Base-by-base conservation (phyloP, 768 basidiomycete genomes). In the Suillus luteus region DNA sequence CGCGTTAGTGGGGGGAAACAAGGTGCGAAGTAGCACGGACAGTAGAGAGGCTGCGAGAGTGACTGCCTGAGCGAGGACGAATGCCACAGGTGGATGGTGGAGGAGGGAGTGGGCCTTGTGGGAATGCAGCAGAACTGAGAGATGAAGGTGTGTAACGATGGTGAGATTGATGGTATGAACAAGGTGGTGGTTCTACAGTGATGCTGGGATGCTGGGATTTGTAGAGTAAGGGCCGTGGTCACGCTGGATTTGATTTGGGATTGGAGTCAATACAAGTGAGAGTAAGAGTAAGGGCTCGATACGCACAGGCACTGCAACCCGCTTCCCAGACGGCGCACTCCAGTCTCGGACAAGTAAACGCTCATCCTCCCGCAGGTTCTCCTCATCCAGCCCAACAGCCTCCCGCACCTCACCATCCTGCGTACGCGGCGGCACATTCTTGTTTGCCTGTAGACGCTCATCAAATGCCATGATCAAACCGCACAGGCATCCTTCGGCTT, bases 281-380 rank as follows among this genome's bases (percentile, higher is more conserved):
- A n/a, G n/a, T n/a, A n/a, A n/a, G n/a, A n/a, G n/a, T n/a, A n/a
- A n/a, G 35, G 97, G 97, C 75, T 99, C 97, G 55, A 99, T 86
- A 61, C 97, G 86, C n/a, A 99, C 91, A 31, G 96, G 95, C 3
- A 99, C 87, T 0, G 95, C 86, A 63, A 99, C 95, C 67, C 85
- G 83, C 81, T 98, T 98, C 12, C 96, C 96, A 48, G 82, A 77
- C 0, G 93, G 91, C 1, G 96, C 96, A 31, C 74, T 80, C 88
- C 90, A 93, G 64, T 86, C 84, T 62, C 89, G 81, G 60, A 83
- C 85, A 55, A 91, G 72, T 17, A 89, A 73, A 65, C 86, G 82
- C 66, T 89, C 86, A 24, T 85, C 81, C 63, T 71, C 75, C 12
- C 71, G 72, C 61, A 75, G 72, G 31, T 72, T 69, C 44, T 75